Evolutionary conservation across 2,329 filamentous ascomycete species (phyloP), one percentile per base, ranked within the genome.

Genomic region (Fusarium caatingaense): DNA sequence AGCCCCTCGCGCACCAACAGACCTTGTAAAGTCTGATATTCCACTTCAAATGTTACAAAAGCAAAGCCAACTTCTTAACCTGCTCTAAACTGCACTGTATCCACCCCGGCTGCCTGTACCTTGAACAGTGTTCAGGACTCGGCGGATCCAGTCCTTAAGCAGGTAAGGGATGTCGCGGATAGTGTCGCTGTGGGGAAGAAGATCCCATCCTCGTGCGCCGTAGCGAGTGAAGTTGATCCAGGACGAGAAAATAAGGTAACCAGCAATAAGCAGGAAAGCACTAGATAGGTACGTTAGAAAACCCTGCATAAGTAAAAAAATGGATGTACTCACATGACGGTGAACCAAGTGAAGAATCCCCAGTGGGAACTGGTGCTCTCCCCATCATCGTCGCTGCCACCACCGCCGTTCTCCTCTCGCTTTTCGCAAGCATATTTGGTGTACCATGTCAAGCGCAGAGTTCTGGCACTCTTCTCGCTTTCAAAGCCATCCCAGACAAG

Each of bases 211-310:
- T 46, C 95, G 88, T 55, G 95, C 94, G 49, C 95, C 95, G 80
- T 97, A 97, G 67, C 94, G 92, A 83, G 94, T 98, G 86, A 98
- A 98, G 85, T 98, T 98, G 79, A 98, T 90, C 96, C 96, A 99
- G 21, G 94, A 97, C 70, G 95, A 94, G 77, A 98, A 98, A 79
- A 98, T 97, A 71, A 99, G 90, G 82, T 98, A 99, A 25, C 94
- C 84, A 3, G 96, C 93, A 42, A 90, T 91, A 47, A 88, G 88
- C 68, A 98, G 86, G 87, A 99, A 99, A 64, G 91, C 83, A 73
- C 94, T 97, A 56, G n/a, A 23, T 76, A 56, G 18, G 21, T 76
- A 69, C 72, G 78, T 74, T 66, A 75, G 71, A 45, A 37, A 44
- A 8, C 2, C 12, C 15, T 16, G 27, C 15, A 12, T 23, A 23